These are phyloP conservation scores for Gamarada debralockiae DNA, from an alignment of 495 filamentous ascomycete genomes.

Conservation along the genomic window DNA sequence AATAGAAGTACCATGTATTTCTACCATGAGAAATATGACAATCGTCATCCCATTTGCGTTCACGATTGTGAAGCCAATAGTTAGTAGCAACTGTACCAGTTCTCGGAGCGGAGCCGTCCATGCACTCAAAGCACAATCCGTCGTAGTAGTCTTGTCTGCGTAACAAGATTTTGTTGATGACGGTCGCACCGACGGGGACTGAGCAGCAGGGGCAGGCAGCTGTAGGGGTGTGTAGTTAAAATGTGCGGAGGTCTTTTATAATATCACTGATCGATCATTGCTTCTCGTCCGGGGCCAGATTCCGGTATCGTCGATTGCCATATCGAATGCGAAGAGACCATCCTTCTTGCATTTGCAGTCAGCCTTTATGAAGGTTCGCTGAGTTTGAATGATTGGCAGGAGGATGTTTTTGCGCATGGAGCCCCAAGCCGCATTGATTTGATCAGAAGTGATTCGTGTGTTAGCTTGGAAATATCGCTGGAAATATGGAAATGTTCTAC, in stretches of 20 bases:
- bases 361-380: neutral
- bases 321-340: neutral
- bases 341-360: neutral
- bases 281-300: neutral
- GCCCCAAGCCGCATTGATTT: conserved; percentile 8
- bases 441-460: neutral
- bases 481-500: no score
- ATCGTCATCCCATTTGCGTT: neutral
- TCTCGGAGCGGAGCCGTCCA: no score
- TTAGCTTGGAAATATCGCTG: no score
- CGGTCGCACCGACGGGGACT: no score
- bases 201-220: conserved; percentile 1
- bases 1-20: conserved; percentile 13
- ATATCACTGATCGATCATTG: neutral
- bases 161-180: no score
- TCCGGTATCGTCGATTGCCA: neutral
- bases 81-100: no score
- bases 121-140: no score
- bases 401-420: conserved; percentile 3
- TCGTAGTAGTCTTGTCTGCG: no score
- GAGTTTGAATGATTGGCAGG: neutral
- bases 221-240: conserved; percentile 2
- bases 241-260: neutral
- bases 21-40: neutral
- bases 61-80: conserved; percentile 3